Percentiles rank a stretch among this genome's conserved stretches.
phyloP scores from a whole-genome alignment of 352 stramenopile species.

The Globisporangium recalcitrans region DNA sequence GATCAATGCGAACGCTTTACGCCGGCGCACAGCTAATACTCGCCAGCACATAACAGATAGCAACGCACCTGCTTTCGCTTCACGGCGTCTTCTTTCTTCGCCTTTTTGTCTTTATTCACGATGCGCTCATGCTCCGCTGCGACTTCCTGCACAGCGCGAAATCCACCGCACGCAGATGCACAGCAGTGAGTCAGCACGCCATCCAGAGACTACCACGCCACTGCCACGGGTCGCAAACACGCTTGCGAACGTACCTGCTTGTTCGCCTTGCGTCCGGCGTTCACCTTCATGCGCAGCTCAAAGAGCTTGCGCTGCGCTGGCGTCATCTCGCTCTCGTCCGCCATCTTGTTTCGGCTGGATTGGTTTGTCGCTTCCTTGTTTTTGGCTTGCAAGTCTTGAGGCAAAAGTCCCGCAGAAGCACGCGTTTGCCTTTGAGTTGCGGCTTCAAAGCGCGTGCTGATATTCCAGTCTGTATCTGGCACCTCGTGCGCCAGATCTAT shows the following conservation, averaged over 20 bases:
- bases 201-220: not conserved
- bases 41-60: not conserved
- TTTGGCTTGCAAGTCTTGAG: not conserved
- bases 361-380: not conserved
- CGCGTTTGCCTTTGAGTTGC: not conserved
- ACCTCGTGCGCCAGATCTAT: not conserved
- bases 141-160: constrained; percentile 41
- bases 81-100: constrained; percentile 45
- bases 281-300: constrained; percentile 84
- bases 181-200: not conserved
- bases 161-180: not conserved
- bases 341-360: constrained; percentile 16
- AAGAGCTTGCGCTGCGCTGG: constrained; percentile 78
- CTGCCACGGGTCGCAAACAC: not conserved
- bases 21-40: not conserved
- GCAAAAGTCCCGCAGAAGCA: not conserved
- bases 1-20: not conserved
- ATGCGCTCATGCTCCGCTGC: constrained; percentile 63
- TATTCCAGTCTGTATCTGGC: not conserved
- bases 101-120: constrained; percentile 62
- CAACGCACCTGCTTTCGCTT: constrained; percentile 46
- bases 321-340: constrained; percentile 55
- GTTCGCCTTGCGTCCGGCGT: constrained; percentile 72
- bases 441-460: not conserved
- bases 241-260: constrained; percentile 42